Percentiles rank a stretch among this genome's conserved stretches.
Evolutionary conservation across 768 basidiomycete genomes (phyloP).

Genomic region (Galerina marginata): DNA sequence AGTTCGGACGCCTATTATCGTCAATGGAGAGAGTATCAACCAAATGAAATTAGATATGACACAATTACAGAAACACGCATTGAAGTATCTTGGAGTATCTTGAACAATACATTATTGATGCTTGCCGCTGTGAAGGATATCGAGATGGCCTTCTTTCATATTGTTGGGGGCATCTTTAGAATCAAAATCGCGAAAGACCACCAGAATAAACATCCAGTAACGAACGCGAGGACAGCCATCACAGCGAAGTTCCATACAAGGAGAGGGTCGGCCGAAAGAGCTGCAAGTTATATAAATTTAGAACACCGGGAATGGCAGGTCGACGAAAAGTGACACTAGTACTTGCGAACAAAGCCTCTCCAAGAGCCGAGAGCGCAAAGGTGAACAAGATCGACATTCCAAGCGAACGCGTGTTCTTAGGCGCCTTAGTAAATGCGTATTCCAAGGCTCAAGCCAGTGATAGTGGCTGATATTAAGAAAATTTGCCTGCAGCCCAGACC

Average conservation of each 20-base stretch:
- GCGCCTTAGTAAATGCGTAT: conserved; percentile 90
- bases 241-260: conserved; percentile 77
- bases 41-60: background rate
- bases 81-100: background rate
- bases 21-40: too few relatives aligned
- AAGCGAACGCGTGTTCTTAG: conserved; percentile 84
- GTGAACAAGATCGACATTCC: conserved; percentile 74
- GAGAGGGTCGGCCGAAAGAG: conserved; percentile 72
- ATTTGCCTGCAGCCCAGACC: conserved; percentile 66
- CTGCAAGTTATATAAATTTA: conserved; percentile 33
- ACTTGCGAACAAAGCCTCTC: conserved; percentile 71
- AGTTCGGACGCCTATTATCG: too few relatives aligned
- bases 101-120: background rate
- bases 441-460: conserved; percentile 86
- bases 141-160: conserved; percentile 31
- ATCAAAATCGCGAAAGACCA: conserved; percentile 60
- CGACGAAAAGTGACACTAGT: background rate
- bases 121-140: background rate
- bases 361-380: conserved; percentile 51
- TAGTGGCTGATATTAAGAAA: conserved; percentile 76
- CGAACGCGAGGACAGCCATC: conserved; percentile 57
- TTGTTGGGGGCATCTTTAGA: conserved; percentile 62
- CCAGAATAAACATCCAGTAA: conserved; percentile 63
- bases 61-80: background rate
- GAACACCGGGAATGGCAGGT: background rate